Conservation (phyloP, 1,139 yeast genomes). For the Candida glucosophila region DNA sequence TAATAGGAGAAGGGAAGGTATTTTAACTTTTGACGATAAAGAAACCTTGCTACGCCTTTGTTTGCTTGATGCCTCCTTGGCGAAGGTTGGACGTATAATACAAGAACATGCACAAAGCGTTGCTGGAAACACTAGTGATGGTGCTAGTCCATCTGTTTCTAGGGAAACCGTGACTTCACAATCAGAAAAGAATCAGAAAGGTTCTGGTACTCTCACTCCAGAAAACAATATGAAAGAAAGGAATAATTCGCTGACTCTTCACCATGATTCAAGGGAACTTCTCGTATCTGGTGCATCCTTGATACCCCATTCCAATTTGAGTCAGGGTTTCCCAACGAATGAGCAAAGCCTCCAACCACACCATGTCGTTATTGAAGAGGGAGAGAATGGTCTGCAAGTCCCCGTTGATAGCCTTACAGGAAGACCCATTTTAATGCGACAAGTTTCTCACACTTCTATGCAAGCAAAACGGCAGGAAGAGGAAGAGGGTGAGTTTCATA, state of each 20-base stretch:
- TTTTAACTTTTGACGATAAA: conserved; percentile 35
- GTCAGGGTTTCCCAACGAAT: conserved; percentile 13
- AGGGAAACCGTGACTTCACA: neutral
- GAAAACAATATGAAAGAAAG: neutral
- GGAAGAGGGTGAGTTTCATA: conserved; percentile 88
- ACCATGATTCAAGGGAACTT: conserved; percentile 42
- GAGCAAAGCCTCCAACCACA: conserved; percentile 46
- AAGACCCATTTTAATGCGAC: conserved; percentile 56
- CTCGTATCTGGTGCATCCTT: conserved; percentile 49
- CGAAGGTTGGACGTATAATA: conserved; percentile 33
- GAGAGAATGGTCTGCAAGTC: conserved; percentile 43
- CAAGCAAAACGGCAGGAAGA: conserved; percentile 72
- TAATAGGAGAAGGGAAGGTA: conserved; percentile 25
- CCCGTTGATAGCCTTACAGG: conserved; percentile 68
- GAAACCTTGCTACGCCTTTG: conserved; percentile 36
- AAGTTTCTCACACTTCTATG: conserved; percentile 55
- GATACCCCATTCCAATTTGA: conserved; percentile 28
- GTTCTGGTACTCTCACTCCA: neutral
- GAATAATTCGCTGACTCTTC: conserved; percentile 20
- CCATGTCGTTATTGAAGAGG: conserved; percentile 55
- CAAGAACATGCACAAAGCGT: conserved; percentile 29
- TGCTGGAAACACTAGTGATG: too few relatives aligned
- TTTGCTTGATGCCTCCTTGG: conserved; percentile 35
- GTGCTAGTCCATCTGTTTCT: too few relatives aligned
- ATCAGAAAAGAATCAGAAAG: neutral